Conservation (phyloP, 129 eudicot species). For the Pulicaria dysenterica region DNA sequence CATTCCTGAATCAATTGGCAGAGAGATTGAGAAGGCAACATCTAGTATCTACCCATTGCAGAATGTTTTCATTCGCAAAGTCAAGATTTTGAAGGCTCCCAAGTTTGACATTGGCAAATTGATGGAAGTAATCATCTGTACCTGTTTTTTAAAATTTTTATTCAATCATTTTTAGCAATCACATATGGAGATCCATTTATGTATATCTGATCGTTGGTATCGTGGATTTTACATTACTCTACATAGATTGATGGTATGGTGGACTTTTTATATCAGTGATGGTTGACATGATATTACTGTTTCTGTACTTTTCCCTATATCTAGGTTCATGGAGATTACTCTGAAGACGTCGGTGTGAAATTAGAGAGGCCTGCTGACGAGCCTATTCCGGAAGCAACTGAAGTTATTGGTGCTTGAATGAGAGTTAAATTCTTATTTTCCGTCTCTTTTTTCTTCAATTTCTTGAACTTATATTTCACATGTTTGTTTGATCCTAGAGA, state of each 20-base stretch:
- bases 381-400: conserved; percentile 14
- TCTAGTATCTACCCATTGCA: conserved; percentile 77
- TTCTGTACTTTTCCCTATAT: background rate
- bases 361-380: conserved; percentile 25
- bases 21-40: conserved; percentile 81
- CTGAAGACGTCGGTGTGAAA: conserved; percentile 29
- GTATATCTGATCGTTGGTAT: no score
- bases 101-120: conserved; percentile 75
- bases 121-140: conserved; percentile 89
- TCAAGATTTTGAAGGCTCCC: conserved; percentile 82
- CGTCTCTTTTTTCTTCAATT: background rate
- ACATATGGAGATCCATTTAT: no score
- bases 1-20: conserved; percentile 77
- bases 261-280: no score
- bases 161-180: no score
- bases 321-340: conserved; percentile 34
- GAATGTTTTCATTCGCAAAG: conserved; percentile 73
- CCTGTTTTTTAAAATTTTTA: no score
- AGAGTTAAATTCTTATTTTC: conserved; percentile 11
- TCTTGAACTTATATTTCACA: background rate
- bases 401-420: conserved; percentile 29
- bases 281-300: no score
- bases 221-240: no score
- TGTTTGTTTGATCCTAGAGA: conserved; percentile 26
- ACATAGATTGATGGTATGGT: no score